Evolutionary conservation across 768 basidiomycete species (phyloP).

Genomic region (Imleria badia): DNA sequence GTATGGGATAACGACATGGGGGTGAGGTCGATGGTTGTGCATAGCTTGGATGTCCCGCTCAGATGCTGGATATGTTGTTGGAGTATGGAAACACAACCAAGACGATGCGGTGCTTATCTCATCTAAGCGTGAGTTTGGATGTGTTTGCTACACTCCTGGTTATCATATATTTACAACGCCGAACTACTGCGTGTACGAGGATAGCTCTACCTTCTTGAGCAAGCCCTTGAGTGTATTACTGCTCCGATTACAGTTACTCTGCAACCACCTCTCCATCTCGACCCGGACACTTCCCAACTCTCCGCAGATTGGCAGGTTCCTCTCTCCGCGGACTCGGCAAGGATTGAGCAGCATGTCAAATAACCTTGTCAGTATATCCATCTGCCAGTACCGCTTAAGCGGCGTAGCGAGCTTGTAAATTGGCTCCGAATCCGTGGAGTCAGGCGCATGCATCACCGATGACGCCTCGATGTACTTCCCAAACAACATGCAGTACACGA

Average conservation of each 20-base stretch:
- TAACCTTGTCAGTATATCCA: conserved; percentile 76
- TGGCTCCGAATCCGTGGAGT: conserved; percentile 30
- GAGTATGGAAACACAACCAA: background rate
- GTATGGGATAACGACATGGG: conserved; percentile 39
- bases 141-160: conserved; percentile 8
- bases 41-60: conserved; percentile 12
- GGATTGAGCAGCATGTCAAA: conserved; percentile 92
- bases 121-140: conserved; percentile 15
- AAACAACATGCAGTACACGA: conserved; percentile 94
- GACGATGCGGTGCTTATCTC: conserved; percentile 13
- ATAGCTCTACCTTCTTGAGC: conserved; percentile 77
- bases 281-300: conserved; percentile 62
- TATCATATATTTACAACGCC: background rate
- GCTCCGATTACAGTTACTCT: conserved; percentile 82
- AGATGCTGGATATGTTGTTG: background rate
- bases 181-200: conserved; percentile 33
- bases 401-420: conserved; percentile 69
- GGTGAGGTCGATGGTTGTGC: conserved; percentile 34
- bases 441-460: conserved; percentile 42
- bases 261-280: conserved; percentile 89
- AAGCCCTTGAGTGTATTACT: conserved; percentile 78
- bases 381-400: conserved; percentile 96
- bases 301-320: conserved; percentile 67
- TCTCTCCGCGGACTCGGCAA: conserved; percentile 50
- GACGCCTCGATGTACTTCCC: conserved; percentile 91